Conservation (phyloP, 164 flowering plant genomes). For the Paratinospora sagittata region DNA sequence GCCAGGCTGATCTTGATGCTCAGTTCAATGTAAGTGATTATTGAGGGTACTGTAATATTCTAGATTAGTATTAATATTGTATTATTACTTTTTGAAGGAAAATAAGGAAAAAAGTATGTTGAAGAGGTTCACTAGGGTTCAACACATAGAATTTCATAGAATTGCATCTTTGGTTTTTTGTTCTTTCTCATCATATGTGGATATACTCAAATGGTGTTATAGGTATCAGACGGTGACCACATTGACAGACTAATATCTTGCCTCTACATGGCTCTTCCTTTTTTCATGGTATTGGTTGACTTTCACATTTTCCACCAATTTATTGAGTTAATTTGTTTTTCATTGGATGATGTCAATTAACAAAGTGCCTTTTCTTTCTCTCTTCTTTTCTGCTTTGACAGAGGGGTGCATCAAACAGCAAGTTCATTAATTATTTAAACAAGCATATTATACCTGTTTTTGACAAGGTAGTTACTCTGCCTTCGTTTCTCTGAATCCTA, state of each 20-base stretch:
- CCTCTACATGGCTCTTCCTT: conserved; percentile 79
- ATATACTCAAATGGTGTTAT: conserved; percentile 20
- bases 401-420: conserved; percentile 97
- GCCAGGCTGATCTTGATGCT: conserved; percentile 93
- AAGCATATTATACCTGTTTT: conserved; percentile 80
- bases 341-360: not conserved
- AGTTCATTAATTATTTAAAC: conserved; percentile 74
- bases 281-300: conserved; percentile 53
- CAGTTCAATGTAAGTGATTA: conserved; percentile 66
- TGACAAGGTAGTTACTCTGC: conserved; percentile 58
- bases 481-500: not conserved
- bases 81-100: not conserved
- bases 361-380: conserved; percentile 2
- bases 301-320: not conserved
- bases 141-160: not conserved
- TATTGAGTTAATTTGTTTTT: not conserved
- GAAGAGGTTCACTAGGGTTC: not conserved
- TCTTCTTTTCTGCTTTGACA: no score
- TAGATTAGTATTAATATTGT: not conserved
- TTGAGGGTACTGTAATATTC: not conserved
- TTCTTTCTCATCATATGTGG: not conserved
- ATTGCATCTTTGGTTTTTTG: not conserved
- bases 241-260: conserved; percentile 87
- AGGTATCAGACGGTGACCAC: conserved; percentile 90
- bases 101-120: no score